Evolutionary conservation across 1,139 yeast species (phyloP).

Genomic region (Sugiyamaella castrensis): DNA sequence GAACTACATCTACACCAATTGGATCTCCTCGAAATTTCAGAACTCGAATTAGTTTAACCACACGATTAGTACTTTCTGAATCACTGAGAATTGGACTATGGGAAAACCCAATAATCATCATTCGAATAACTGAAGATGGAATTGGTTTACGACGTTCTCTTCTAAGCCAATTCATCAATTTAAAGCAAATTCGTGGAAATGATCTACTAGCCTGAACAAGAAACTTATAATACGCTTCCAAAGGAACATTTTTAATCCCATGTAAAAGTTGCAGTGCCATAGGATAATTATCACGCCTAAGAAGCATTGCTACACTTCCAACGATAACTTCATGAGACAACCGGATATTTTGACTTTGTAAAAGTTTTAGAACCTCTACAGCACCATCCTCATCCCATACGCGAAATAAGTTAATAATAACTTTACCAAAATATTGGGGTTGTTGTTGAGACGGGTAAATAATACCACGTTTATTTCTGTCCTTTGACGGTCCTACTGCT

Average conservation of each 20-base stretch:
- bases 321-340: constrained; percentile 15
- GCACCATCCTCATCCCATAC: constrained; percentile 18
- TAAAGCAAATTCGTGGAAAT: constrained; percentile 17
- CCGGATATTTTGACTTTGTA: constrained; percentile 10
- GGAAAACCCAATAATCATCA: constrained; percentile 24
- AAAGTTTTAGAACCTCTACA: constrained; percentile 12
- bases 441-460: too few relatives aligned
- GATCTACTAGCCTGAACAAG: constrained; percentile 15
- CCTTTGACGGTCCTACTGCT: background rate
- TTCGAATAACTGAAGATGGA: constrained; percentile 20
- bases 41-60: constrained; percentile 18
- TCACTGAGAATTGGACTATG: constrained; percentile 18
- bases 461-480: too few relatives aligned
- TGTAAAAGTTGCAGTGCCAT: constrained; percentile 18
- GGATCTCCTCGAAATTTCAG: constrained; percentile 18
- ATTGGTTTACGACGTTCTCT: constrained; percentile 13
- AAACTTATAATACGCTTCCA: constrained; percentile 12
- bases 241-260: constrained; percentile 13
- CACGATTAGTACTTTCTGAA: constrained; percentile 20
- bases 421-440: constrained; percentile 12
- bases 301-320: constrained; percentile 12
- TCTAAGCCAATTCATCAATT: constrained; percentile 21
- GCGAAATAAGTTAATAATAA: constrained; percentile 14
- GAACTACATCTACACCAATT: constrained; percentile 17
- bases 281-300: constrained; percentile 10